A percentile compares a stretch with the other conserved stretches of the same genome.
Conservation (phyloP, 108 stramenopile species). For the Cyclotella atomus region DNA sequence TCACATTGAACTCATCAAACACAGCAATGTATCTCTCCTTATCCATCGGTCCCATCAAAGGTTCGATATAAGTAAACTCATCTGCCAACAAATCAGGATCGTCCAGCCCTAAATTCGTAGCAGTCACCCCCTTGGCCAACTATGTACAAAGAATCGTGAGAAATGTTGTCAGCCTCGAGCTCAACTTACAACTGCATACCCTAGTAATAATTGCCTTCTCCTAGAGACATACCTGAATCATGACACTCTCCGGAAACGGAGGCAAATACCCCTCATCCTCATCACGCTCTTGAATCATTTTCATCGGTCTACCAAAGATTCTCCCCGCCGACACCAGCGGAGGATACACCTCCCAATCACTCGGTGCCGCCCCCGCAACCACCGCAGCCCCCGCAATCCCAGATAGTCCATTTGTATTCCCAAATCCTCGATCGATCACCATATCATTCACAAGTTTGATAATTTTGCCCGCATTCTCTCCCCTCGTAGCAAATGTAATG, state of each 20-base stretch:
- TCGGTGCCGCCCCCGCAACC: constrained; percentile 40
- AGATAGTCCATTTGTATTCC: constrained; percentile 61
- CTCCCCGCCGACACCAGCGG: constrained; percentile 20
- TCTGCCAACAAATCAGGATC: constrained; percentile 54
- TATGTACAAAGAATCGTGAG: no score
- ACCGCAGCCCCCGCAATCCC: constrained; percentile 59
- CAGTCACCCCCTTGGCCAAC: constrained; percentile 62
- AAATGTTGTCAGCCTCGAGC: no score
- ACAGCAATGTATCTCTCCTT: constrained; percentile 47
- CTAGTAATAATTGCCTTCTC: no score
- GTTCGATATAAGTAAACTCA: constrained; percentile 49
- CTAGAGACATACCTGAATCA: no score
- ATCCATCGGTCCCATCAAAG: constrained; percentile 38
- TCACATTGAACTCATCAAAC: constrained; percentile 43
- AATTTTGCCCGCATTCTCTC: constrained; percentile 39
- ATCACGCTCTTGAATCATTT: constrained; percentile 8
- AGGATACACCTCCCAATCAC: constrained; percentile 26
- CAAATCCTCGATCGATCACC: constrained; percentile 61
- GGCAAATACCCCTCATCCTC: constrained; percentile 37
- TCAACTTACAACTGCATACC: no score
- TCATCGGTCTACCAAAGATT: constrained; percentile 10
- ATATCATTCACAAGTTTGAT: constrained; percentile 60
- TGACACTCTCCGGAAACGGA: constrained; percentile 66
- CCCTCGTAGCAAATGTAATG: constrained; percentile 50
- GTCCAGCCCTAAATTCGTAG: constrained; percentile 40